Evolutionary conservation across 2,329 filamentous ascomycete genomes (phyloP).

Genomic region (Coniella lustricola): DNA sequence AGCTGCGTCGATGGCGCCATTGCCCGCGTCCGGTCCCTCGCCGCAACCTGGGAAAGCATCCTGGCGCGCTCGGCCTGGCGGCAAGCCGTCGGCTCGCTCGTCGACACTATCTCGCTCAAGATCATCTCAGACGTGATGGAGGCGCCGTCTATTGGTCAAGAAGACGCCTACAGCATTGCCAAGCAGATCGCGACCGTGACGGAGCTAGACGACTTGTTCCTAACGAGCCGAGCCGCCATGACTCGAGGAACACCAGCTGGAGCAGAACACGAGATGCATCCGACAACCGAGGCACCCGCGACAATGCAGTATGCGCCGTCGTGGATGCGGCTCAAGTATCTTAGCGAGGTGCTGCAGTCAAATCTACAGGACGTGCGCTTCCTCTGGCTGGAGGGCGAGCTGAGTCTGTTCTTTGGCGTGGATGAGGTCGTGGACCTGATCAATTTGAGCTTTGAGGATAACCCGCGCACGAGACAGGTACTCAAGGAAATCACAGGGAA

Average conservation of each 20-base stretch:
- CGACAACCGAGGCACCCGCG: constrained; percentile 36
- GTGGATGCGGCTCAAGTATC: constrained; percentile 58
- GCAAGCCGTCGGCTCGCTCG: constrained; percentile 54
- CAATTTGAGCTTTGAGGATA: constrained; percentile 57
- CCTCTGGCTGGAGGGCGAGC: constrained; percentile 59
- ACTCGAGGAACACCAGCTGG: constrained; percentile 19
- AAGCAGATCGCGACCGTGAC: constrained; percentile 51
- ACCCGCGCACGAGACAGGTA: constrained; percentile 49
- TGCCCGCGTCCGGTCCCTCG: constrained; percentile 45
- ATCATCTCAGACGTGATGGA: constrained; percentile 57
- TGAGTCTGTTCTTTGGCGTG: constrained; percentile 55
- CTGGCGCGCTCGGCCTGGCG: constrained; percentile 55
- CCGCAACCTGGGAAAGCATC: constrained; percentile 50
- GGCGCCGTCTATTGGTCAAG: constrained; percentile 52
- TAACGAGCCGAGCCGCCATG: constrained; percentile 34
- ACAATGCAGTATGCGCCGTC: constrained; percentile 54
- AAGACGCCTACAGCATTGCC: constrained; percentile 57
- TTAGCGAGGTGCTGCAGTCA: constrained; percentile 59
- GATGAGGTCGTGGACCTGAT: constrained; percentile 58
- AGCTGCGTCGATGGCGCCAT: constrained; percentile 47
- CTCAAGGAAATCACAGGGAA: constrained; percentile 51
- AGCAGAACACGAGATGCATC: background rate
- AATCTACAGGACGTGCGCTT: constrained; percentile 57
- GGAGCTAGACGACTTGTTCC: constrained; percentile 53
- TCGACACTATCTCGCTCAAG: constrained; percentile 52